Conservation (phyloP, 1,284 basidiomycete genomes). For the Moesziomyces aphidis region DNA sequence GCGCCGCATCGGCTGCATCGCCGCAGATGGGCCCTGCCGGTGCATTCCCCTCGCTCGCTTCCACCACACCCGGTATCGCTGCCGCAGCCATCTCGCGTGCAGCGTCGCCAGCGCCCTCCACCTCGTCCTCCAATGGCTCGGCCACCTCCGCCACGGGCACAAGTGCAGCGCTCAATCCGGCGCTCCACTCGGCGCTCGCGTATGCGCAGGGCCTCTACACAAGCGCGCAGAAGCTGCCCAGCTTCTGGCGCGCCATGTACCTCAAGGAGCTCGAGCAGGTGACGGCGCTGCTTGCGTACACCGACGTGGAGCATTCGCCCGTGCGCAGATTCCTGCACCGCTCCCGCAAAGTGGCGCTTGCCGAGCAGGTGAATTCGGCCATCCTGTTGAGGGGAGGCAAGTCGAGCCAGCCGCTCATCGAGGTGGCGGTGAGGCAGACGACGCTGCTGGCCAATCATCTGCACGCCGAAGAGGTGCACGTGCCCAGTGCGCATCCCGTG, state of each 20-base stretch:
- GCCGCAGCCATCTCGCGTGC: slow-evolving; percentile 48
- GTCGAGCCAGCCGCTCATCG: slow-evolving; percentile 60
- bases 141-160: slow-evolving; percentile 35
- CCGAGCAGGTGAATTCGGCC: slow-evolving; percentile 85
- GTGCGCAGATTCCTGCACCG: slow-evolving; percentile 78
- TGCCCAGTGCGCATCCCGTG: slow-evolving; percentile 38
- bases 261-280: slow-evolving; percentile 78
- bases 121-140: slow-evolving; percentile 50
- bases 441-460: slow-evolving; percentile 49
- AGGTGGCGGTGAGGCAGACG: slow-evolving; percentile 61
- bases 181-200: slow-evolving; percentile 51
- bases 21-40: slow-evolving; percentile 15
- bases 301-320: slow-evolving; percentile 77
- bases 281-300: slow-evolving; percentile 80
- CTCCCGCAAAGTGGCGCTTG: slow-evolving; percentile 79
- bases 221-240: slow-evolving; percentile 52
- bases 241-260: slow-evolving; percentile 71
- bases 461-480: slow-evolving; percentile 37
- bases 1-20: neutral
- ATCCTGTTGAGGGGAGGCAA: slow-evolving; percentile 72
- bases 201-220: slow-evolving; percentile 54
- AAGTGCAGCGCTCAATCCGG: slow-evolving; percentile 36
- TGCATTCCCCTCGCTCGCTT: slow-evolving; percentile 33
- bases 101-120: slow-evolving; percentile 54
- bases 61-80: slow-evolving; percentile 41